Conservation (phyloP, 345 rosid species). For the Eucalyptus lansdowneana region DNA sequence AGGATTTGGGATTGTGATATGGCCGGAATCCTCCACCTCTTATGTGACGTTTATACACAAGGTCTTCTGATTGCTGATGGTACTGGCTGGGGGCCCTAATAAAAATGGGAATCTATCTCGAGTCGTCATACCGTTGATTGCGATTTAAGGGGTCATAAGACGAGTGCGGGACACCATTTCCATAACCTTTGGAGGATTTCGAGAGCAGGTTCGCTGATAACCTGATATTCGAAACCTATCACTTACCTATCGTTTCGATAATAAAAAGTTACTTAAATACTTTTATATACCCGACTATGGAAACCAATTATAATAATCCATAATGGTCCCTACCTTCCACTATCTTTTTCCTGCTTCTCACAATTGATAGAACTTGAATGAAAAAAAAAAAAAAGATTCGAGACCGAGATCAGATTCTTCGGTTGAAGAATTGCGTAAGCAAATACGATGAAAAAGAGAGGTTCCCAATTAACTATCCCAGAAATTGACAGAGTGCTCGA, state of each 20-base stretch:
- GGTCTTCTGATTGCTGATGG: background rate
- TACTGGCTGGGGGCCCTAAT: background rate
- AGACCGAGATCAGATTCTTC: background rate
- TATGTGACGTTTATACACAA: background rate
- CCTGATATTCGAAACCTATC: background rate
- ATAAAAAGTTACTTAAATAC: background rate
- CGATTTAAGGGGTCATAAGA: background rate
- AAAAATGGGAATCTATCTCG: background rate
- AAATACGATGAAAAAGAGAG: fast-evolving
- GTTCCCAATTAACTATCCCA: background rate
- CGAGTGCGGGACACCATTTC: background rate
- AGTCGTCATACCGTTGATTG: fast-evolving
- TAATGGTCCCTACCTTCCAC: background rate
- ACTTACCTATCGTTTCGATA: fast-evolving
- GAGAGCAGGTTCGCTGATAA: background rate
- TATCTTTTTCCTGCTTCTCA: background rate
- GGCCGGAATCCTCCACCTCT: background rate
- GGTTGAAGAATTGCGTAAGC: background rate
- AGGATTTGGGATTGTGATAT: background rate
- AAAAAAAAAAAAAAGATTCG: background rate
- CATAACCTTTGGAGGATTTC: background rate
- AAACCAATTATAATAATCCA: background rate
- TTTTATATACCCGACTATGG: fast-evolving
- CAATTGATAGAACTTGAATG: background rate
- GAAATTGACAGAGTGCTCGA: no score